A percentile compares a stretch with the other conserved stretches of the same genome.
Conservation (phyloP, 768 basidiomycete genomes). For the Agaricus subrufescens region DNA sequence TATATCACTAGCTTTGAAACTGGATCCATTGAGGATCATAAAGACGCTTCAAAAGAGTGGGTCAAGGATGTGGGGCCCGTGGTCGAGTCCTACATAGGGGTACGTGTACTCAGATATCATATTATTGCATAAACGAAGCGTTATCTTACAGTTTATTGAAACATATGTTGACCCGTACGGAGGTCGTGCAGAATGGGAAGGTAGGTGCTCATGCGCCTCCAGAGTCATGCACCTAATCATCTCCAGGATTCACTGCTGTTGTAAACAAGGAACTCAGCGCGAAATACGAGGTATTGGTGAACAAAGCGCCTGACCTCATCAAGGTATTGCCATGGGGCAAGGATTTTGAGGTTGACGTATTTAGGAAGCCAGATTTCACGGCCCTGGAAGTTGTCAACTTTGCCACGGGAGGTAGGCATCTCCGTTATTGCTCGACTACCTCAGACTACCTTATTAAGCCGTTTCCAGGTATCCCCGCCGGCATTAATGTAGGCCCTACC, state of each 20-base stretch:
- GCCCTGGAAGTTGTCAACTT: constrained; percentile 81
- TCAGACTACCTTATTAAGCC: background rate
- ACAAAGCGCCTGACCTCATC: constrained; percentile 73
- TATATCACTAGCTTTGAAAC: constrained; percentile 54
- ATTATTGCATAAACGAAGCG: background rate
- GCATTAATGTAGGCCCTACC: constrained; percentile 62
- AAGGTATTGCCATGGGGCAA: constrained; percentile 80
- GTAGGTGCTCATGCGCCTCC: constrained; percentile 24
- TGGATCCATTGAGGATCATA: constrained; percentile 77
- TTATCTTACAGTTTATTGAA: constrained; percentile 54
- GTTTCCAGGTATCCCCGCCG: constrained; percentile 68
- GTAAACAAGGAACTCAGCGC: constrained; percentile 81
- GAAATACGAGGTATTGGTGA: constrained; percentile 76
- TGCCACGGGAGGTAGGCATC: constrained; percentile 66
- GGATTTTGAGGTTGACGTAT: constrained; percentile 62
- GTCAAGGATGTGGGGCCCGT: constrained; percentile 85
- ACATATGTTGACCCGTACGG: constrained; percentile 89
- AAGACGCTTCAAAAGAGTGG: constrained; percentile 74
- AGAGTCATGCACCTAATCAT: constrained; percentile 10
- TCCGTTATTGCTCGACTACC: background rate
- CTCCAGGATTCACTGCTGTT: constrained; percentile 79
- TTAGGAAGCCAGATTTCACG: constrained; percentile 86
- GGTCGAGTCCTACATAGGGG: constrained; percentile 84
- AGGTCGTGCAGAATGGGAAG: constrained; percentile 92
- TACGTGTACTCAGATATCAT: constrained; percentile 18